Conservation (phyloP, 768 basidiomycete species). For the Boletus rubescentipes region DNA sequence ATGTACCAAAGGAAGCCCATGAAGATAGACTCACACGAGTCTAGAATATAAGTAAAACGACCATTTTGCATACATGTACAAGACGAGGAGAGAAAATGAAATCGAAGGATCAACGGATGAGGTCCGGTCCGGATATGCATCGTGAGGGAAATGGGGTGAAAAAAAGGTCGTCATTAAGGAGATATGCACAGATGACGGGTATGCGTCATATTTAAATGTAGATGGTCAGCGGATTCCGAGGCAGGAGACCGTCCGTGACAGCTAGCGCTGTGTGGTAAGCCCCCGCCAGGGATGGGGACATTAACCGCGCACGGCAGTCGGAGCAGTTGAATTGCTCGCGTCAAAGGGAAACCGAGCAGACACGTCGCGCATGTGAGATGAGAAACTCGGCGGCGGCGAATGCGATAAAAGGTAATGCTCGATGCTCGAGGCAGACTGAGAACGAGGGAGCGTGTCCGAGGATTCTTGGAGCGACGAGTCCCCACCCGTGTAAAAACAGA, state of each 20-base stretch:
- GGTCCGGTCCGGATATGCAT: background rate
- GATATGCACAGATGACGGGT: background rate
- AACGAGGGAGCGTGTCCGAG: slow-evolving; percentile 34
- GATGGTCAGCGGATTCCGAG: background rate
- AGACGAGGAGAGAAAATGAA: background rate
- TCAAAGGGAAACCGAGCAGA: slow-evolving; percentile 27
- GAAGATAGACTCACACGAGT: background rate
- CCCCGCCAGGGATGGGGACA: background rate
- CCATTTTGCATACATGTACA: slow-evolving; percentile 12
- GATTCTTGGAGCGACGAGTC: slow-evolving; percentile 36
- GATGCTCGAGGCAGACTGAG: slow-evolving; percentile 54
- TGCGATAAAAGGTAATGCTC: slow-evolving; percentile 46
- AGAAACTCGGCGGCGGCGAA: slow-evolving; percentile 30
- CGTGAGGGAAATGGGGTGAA: background rate
- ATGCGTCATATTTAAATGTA: background rate
- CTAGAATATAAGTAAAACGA: background rate
- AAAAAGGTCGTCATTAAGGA: background rate
- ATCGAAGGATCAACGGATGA: background rate
- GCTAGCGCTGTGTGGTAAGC: background rate
- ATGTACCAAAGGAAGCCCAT: slow-evolving; percentile 1
- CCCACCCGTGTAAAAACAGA: slow-evolving; percentile 78
- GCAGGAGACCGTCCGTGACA: background rate
- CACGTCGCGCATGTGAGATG: slow-evolving; percentile 17
- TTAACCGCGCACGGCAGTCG: slow-evolving; percentile 23
- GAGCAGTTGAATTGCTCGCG: slow-evolving; percentile 29